phyloP scores from a whole-genome alignment of 805 yeast genomes.

The Yamadazyma ubonensis region DNA sequence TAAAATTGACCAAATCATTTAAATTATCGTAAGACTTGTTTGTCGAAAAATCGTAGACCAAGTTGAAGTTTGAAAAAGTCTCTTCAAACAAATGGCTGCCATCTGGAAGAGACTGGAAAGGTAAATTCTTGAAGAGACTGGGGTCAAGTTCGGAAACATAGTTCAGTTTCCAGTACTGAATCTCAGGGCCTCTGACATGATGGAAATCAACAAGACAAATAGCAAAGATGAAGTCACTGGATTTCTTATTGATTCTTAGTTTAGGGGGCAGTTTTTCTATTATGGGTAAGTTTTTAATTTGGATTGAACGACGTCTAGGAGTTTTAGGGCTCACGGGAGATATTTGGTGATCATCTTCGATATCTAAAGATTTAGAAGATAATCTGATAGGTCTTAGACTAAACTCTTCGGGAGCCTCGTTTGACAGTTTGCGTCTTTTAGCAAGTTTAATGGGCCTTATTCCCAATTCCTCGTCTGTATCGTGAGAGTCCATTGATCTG shows the following conservation, averaged over 20 bases:
- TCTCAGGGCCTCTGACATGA: conserved; percentile 89
- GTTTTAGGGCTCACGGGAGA: conserved; percentile 13
- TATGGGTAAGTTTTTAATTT: conserved; percentile 39
- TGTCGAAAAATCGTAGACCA: conserved; percentile 62
- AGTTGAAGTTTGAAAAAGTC: conserved; percentile 86
- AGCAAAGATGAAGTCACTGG: conserved; percentile 61
- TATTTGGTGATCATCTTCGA: background rate
- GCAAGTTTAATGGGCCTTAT: conserved; percentile 30
- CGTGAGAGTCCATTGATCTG: conserved; percentile 1
- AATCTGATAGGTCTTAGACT: conserved; percentile 16
- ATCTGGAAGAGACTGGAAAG: conserved; percentile 95
- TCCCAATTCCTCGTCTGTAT: conserved; percentile 12
- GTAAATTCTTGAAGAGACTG: conserved; percentile 75
- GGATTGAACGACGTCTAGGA: conserved; percentile 26
- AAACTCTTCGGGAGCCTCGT: conserved; percentile 11
- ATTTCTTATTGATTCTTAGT: conserved; percentile 11
- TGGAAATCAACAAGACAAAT: conserved; percentile 91
- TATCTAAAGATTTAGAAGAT: background rate
- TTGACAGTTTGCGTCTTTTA: conserved; percentile 19
- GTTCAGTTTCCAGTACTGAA: conserved; percentile 78
- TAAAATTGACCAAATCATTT: conserved; percentile 30
- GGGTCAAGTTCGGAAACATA: conserved; percentile 32
- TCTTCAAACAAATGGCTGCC: conserved; percentile 94
- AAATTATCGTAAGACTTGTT: conserved; percentile 47
- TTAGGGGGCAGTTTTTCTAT: conserved; percentile 16